phyloP scores from a whole-genome alignment of 2,329 filamentous ascomycete species.

The Penicillium sp. region DNA sequence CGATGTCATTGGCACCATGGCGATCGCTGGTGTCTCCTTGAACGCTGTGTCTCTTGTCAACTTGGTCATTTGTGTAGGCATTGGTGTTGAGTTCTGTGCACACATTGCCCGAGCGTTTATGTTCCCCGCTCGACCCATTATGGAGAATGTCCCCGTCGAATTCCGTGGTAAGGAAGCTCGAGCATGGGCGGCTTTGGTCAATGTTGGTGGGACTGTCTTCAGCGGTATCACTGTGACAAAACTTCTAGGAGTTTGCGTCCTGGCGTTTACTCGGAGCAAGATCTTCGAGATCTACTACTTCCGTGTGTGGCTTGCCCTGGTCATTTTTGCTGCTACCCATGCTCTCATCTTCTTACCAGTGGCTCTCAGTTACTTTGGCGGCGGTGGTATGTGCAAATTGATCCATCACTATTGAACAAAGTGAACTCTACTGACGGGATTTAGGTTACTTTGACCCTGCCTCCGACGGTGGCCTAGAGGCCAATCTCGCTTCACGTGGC shows the following conservation, averaged over 20 bases:
- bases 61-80: constrained; percentile 93
- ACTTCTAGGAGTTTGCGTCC: constrained; percentile 81
- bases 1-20: constrained; percentile 95
- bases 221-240: constrained; percentile 97
- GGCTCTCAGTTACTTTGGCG: constrained; percentile 78
- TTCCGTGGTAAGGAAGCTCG: constrained; percentile 81
- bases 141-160: constrained; percentile 74
- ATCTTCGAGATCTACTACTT: constrained; percentile 99
- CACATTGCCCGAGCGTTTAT: constrained; percentile 95
- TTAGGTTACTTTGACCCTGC: constrained; percentile 83
- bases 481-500: constrained; percentile 75
- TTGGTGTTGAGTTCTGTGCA: constrained; percentile 94
- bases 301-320: constrained; percentile 88
- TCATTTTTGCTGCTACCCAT: constrained; percentile 83
- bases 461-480: constrained; percentile 81
- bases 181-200: constrained; percentile 89
- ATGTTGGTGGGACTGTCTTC: constrained; percentile 91
- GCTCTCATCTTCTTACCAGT: constrained; percentile 90
- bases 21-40: constrained; percentile 78
- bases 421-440: constrained; percentile 12
- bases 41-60: constrained; percentile 97
- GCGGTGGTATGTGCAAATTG: constrained; percentile 57
- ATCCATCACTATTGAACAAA: background rate
- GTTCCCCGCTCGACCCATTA: constrained; percentile 78
- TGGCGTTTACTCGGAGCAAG: constrained; percentile 94